Conservation (phyloP, 768 basidiomycete genomes). For the Rhodotorula diobovata region DNA sequence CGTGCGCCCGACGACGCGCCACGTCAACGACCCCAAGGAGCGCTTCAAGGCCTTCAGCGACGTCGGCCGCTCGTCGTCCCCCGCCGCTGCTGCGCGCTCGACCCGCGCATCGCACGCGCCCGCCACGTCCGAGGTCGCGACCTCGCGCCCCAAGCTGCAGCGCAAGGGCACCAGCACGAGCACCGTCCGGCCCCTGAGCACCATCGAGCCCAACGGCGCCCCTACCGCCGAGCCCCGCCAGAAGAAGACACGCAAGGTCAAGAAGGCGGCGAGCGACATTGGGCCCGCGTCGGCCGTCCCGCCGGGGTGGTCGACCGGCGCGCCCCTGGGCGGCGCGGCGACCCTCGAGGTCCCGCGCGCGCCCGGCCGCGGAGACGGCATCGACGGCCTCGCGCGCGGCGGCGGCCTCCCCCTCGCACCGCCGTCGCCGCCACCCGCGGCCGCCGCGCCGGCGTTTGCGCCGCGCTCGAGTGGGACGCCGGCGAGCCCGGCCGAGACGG, state of each 20-base stretch:
- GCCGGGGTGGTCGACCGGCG: neutral
- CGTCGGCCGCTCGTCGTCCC: slow-evolving; percentile 10
- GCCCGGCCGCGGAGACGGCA: slow-evolving; percentile 1
- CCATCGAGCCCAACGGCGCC: neutral
- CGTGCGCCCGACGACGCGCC: slow-evolving; percentile 14
- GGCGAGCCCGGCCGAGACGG: neutral
- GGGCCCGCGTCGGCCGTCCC: slow-evolving; percentile 6
- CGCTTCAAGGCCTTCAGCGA: slow-evolving; percentile 33
- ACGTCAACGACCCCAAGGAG: slow-evolving; percentile 35
- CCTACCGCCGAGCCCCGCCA: no score
- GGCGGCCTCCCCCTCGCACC: neutral
- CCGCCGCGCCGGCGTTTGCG: neutral
- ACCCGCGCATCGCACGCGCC: no score
- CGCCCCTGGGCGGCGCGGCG: neutral
- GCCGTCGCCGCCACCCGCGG: neutral
- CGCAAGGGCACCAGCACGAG: slow-evolving; percentile 22
- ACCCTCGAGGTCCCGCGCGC: neutral
- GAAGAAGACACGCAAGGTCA: slow-evolving; percentile 20
- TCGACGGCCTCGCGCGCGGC: neutral
- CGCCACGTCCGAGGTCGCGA: neutral
- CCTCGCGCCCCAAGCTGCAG: slow-evolving; percentile 2
- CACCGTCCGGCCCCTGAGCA: neutral
- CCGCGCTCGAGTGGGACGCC: neutral
- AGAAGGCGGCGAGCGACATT: slow-evolving; percentile 36
- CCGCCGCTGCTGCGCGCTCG: neutral